Conservation (phyloP, 148 eudicot species). For the Euryodendron excelsum region DNA sequence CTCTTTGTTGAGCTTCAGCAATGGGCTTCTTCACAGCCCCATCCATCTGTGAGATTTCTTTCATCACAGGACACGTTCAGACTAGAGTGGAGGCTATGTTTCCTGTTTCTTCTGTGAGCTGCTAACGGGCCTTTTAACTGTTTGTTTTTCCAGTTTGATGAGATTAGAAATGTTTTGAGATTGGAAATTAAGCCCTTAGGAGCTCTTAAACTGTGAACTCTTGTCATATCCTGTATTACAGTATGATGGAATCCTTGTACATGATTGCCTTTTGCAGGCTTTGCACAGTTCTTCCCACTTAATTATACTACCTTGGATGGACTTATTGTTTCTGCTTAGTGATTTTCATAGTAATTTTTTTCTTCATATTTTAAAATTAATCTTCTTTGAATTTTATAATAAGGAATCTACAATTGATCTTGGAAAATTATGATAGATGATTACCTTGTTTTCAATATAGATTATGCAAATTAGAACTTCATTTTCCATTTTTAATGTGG, state of each 20-base stretch:
- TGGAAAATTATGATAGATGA: no score
- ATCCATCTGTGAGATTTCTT: neutral
- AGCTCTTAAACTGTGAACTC: neutral
- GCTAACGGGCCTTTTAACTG: neutral
- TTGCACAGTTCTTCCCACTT: neutral
- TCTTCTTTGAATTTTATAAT: no score
- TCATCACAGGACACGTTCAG: neutral
- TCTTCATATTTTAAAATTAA: no score
- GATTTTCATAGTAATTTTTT: no score
- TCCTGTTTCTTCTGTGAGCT: neutral
- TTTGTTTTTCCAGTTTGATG: conserved; percentile 1
- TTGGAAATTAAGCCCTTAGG: neutral
- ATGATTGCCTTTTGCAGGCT: neutral
- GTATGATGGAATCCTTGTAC: conserved; percentile 6
- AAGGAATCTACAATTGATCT: neutral
- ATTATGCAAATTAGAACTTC: no score
- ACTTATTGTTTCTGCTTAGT: no score
- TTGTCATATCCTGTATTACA: conserved; percentile 13
- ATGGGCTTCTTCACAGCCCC: no score
- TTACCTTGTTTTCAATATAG: no score
- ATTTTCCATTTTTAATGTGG: no score
- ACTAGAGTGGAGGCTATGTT: no score
- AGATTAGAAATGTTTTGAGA: neutral
- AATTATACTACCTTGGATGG: no score
- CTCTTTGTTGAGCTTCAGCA: neutral